Base-by-base conservation (phyloP, 257 asterid species). In the Penstemon davidsonii region DNA sequence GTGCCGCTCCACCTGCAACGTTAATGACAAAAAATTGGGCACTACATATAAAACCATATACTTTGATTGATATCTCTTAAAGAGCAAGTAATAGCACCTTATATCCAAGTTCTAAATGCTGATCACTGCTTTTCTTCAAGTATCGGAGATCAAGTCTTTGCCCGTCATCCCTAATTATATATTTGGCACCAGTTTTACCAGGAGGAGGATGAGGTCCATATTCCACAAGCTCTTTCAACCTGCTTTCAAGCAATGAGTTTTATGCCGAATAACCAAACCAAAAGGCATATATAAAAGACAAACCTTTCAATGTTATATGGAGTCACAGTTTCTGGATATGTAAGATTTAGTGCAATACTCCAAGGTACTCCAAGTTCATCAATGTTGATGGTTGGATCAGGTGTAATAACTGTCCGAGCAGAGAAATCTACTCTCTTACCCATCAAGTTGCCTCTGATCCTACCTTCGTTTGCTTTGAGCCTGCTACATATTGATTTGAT, bases 121-220 rank as follows among this genome's bases (percentile, higher is more conserved):
- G 91, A 76, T 94, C 97, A 56, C 96, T 94, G 86, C 96, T 94
- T 79, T 94, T 94, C 84, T 94, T 94, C 87, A 94, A 80, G 80
- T 91, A 91, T 42, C 99, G 90, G 44, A 94, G 96, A 84, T 94
- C 99, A 75, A 94, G 99, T 91, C 99, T 85, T 82, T 94, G 99
- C 0, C 99, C 99, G 19, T 94, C 99, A 72, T 91, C 99, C 85
- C 99, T 86, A 72, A 94, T 94, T 69, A 94, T 94, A 83, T 94
- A 91, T 77, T 81, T 94, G n/a, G 99, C 99, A 72, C 99, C 99
- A 63, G 99, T 94, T 91, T 94, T 94, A 19, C 99, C 97, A 66
- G 99, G 96, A 72, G 99, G 99, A 38, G 99, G 99, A 81, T 94
- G 97, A 46, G 99, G 97, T n/a, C 99, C 99, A 79, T 94, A 68